Evolutionary conservation across 257 asterid genomes (phyloP), one percentile per base, ranked within the genome.

Genomic region (Striga asiatica): DNA sequence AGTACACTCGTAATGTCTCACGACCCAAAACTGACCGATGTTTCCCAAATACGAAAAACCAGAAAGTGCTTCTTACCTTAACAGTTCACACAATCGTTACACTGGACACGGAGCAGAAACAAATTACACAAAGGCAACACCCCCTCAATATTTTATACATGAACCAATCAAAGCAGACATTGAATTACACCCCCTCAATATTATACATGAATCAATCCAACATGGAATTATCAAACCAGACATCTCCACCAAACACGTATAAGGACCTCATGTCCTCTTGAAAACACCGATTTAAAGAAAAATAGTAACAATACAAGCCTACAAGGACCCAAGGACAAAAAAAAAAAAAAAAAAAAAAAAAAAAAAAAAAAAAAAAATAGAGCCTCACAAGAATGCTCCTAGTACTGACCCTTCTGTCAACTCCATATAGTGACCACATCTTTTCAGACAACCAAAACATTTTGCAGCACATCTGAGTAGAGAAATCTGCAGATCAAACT

Each of bases 231-330:
- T 63, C 54, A 52, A 32, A 60, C 16, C 13, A 23, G 42, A 27
- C 64, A 66, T 47, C 18, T 60, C 72, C 83, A 68, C 58, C 71
- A 68, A 70, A 55, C 72, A 59, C 71, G 65, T 71, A 58, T 52
- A 27, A 21, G 46, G 70, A 51, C 57, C 62, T 38, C 59, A 16
- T 18, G 61, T 43, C 64, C 74, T 55, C 60, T 55, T 25, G 54
- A 63, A 47, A 56, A 52, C n/a, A n/a, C n/a, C n/a, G n/a, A n/a
- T n/a, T n/a, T n/a, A 67, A 29, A 47, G 37, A 68, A 16, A 68
- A 69, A 65, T 61, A n/a, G n/a, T n/a, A n/a, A n/a, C n/a, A 69
- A 74, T 64, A 71, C 68, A 74, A 71, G 73, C 67, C 82, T 77
- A 76, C 68, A 54, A 47, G 48, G 61, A 57, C 65, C 41, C 46